These are phyloP conservation scores for Alternaria consortialis DNA, from an alignment of 2,329 filamentous ascomycete species.

Conservation along the genomic window DNA sequence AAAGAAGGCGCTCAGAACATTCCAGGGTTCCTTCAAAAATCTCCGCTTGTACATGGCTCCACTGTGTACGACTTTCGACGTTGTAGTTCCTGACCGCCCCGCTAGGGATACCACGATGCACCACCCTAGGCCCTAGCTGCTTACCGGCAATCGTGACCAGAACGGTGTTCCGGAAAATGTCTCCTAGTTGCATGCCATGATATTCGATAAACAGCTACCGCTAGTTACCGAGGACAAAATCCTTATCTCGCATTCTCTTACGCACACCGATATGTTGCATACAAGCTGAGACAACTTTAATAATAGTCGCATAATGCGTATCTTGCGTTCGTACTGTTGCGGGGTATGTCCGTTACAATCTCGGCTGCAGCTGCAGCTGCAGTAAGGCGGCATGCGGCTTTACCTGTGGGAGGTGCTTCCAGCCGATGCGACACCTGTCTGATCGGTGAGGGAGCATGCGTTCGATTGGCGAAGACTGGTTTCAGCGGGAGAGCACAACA, in stretches of 20 bases:
- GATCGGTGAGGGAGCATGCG: constrained; percentile 18
- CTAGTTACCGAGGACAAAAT: constrained; percentile 4
- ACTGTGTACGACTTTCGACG: constrained; percentile 16
- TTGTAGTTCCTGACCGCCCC: constrained; percentile 13
- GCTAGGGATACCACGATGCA: constrained; percentile 7
- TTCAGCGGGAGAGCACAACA: constrained; percentile 7
- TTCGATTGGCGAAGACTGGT: constrained; percentile 17
- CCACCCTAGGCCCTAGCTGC: constrained; percentile 6
- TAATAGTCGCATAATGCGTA: constrained; percentile 6
- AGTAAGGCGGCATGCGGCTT: neutral
- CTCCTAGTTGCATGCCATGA: constrained; percentile 3
- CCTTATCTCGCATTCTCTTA: neutral
- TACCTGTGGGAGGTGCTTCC: constrained; percentile 27
- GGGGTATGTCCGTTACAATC: constrained; percentile 8
- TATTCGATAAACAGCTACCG: constrained; percentile 6
- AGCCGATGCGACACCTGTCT: constrained; percentile 22
- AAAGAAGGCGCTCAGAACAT: constrained; percentile 7
- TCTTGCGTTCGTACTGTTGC: constrained; percentile 8
- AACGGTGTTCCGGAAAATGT: neutral
- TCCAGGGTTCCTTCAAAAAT: neutral
- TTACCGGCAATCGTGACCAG: neutral
- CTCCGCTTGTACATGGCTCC: neutral
- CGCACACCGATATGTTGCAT: constrained; percentile 6
- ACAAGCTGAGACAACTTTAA: constrained; percentile 9
- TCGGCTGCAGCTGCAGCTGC: constrained; percentile 17